Conservation (phyloP, 768 basidiomycete species). For the Amyloporia xantha region DNA sequence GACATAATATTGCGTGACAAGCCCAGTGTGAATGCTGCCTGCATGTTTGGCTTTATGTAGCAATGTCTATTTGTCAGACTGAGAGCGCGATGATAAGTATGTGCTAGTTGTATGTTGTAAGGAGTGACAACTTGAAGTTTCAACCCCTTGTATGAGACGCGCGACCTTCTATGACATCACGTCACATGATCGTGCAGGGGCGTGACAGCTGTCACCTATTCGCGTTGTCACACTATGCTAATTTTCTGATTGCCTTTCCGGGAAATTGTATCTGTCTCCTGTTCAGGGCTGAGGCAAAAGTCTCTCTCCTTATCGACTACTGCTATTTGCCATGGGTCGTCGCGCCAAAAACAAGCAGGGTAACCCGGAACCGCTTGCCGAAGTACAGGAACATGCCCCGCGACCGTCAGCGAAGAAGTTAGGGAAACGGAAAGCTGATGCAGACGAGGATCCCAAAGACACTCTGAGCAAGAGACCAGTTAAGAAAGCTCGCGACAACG, state of each 20-base stretch:
- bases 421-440: conserved; percentile 68
- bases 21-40: neutral
- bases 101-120: too few relatives aligned
- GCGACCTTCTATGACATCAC: neutral
- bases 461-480: conserved; percentile 16
- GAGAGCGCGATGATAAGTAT: too few relatives aligned
- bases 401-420: conserved; percentile 45
- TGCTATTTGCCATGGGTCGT: conserved; percentile 55
- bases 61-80: too few relatives aligned
- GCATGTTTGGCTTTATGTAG: too few relatives aligned
- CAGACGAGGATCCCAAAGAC: conserved; percentile 18
- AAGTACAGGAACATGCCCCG: conserved; percentile 26
- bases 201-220: neutral
- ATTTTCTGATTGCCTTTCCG: conserved; percentile 7
- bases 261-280: conserved; percentile 1
- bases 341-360: conserved; percentile 82
- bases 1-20: neutral
- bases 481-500: conserved; percentile 18
- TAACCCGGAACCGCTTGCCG: conserved; percentile 51
- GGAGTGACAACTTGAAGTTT: too few relatives aligned
- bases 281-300: too few relatives aligned
- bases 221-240: neutral
- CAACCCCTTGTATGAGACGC: too few relatives aligned
- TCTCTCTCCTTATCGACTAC: neutral
- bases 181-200: neutral